Evolutionary conservation across 345 rosid species (phyloP).

Genomic region (Eucalyptus pauciflora): DNA sequence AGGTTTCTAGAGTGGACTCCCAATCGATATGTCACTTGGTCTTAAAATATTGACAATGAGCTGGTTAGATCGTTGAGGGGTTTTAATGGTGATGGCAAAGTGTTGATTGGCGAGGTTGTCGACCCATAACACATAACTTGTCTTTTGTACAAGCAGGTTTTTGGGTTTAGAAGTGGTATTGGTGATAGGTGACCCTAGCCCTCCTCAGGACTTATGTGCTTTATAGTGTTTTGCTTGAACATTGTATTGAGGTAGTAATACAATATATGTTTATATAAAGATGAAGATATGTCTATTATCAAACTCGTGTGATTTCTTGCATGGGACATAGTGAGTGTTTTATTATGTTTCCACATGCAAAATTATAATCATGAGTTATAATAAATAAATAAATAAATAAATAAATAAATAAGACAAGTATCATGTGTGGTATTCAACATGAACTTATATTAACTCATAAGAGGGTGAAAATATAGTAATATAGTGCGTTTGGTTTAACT

Average conservation of each 20-base stretch:
- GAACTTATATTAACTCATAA: no score
- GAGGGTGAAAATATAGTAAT: no score
- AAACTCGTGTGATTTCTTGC: not conserved
- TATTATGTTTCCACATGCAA: no score
- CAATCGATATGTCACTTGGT: not conserved
- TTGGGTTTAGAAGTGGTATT: not conserved
- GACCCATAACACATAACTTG: not conserved
- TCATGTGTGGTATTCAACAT: not conserved
- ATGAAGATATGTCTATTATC: not conserved
- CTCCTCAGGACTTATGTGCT: not conserved
- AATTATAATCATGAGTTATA: no score
- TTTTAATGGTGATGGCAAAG: not conserved
- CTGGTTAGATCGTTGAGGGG: not conserved
- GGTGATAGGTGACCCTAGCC: not conserved
- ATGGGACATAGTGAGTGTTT: not conserved
- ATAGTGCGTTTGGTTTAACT: rapidly evolving
- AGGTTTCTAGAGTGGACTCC: not conserved
- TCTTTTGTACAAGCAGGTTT: not conserved
- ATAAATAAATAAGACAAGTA: not conserved
- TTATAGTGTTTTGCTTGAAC: not conserved
- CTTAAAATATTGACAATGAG: not conserved
- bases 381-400: no score
- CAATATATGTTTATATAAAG: not conserved
- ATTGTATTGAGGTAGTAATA: not conserved
- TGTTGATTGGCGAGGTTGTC: not conserved